Evolutionary conservation across 805 yeast genomes (phyloP).

Genomic region (Hanseniaspora taiwanica): DNA sequence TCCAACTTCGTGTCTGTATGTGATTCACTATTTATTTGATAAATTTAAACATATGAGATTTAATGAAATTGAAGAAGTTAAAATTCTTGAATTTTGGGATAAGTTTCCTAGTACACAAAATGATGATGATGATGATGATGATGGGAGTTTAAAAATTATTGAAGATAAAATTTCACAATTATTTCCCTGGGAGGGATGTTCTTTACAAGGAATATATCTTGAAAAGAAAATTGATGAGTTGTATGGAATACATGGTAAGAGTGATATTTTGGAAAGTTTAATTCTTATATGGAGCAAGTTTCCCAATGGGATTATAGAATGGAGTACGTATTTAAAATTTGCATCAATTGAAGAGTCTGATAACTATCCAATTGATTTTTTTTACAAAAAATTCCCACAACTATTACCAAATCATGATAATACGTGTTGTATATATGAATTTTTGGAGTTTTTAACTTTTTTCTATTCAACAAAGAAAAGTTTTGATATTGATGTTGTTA

Average conservation of each 20-base stretch:
- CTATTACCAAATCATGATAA: slow-evolving; percentile 25
- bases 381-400: slow-evolving; percentile 23
- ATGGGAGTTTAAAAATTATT: slow-evolving; percentile 9
- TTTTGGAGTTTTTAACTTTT: slow-evolving; percentile 20
- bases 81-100: slow-evolving; percentile 22
- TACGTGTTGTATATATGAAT: slow-evolving; percentile 25
- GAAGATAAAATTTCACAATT: slow-evolving; percentile 17
- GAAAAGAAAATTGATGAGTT: slow-evolving; percentile 12
- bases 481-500: neutral
- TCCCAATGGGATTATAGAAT: slow-evolving; percentile 24
- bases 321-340: slow-evolving; percentile 23
- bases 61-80: slow-evolving; percentile 6
- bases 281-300: slow-evolving; percentile 24
- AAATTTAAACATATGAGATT: slow-evolving; percentile 16
- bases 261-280: slow-evolving; percentile 17
- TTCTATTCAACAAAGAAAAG: neutral
- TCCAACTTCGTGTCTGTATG: slow-evolving; percentile 24
- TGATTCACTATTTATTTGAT: slow-evolving; percentile 22
- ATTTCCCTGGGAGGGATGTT: slow-evolving; percentile 28
- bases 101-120: slow-evolving; percentile 25
- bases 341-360: slow-evolving; percentile 14
- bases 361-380: slow-evolving; percentile 18
- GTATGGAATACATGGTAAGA: slow-evolving; percentile 13
- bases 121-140: too few species aligned
- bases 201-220: slow-evolving; percentile 21